phyloP scores from a whole-genome alignment of 2,329 filamentous ascomycete genomes.

The Claviceps paspali region DNA sequence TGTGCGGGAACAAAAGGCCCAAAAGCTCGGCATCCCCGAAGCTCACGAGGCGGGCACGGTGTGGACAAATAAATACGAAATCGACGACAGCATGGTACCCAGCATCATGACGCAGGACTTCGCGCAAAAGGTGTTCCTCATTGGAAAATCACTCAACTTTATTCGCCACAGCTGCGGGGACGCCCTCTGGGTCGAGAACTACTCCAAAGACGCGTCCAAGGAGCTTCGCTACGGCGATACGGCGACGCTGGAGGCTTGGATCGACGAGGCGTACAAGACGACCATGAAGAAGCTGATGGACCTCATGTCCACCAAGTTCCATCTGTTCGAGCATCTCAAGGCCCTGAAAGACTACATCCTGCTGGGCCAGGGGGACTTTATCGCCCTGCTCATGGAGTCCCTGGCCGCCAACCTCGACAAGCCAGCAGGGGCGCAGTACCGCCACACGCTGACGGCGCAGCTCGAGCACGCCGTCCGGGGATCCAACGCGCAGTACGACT shows the following conservation, averaged over 20 bases:
- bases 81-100: slow-evolving; percentile 74
- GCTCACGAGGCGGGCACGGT: slow-evolving; percentile 87
- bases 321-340: slow-evolving; percentile 79
- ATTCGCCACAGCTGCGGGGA: slow-evolving; percentile 92
- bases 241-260: slow-evolving; percentile 77
- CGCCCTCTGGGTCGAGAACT: slow-evolving; percentile 86
- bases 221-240: slow-evolving; percentile 89
- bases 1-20: slow-evolving; percentile 59
- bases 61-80: slow-evolving; percentile 94
- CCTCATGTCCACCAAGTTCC: slow-evolving; percentile 90
- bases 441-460: slow-evolving; percentile 94
- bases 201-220: slow-evolving; percentile 85
- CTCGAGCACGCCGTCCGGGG: slow-evolving; percentile 93
- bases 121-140: slow-evolving; percentile 89
- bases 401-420: slow-evolving; percentile 83
- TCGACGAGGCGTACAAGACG: slow-evolving; percentile 93
- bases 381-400: slow-evolving; percentile 92
- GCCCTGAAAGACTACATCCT: slow-evolving; percentile 91
- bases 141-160: slow-evolving; percentile 96
- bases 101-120: slow-evolving; percentile 89
- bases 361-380: slow-evolving; percentile 92
- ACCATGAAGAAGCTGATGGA: slow-evolving; percentile 92
- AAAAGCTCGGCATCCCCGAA: slow-evolving; percentile 32
- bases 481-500: slow-evolving; percentile 93
- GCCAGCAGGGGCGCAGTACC: slow-evolving; percentile 90